These are phyloP conservation scores for Penstemon eatonii DNA, from an alignment of 257 asterid species.

Conservation along the genomic window DNA sequence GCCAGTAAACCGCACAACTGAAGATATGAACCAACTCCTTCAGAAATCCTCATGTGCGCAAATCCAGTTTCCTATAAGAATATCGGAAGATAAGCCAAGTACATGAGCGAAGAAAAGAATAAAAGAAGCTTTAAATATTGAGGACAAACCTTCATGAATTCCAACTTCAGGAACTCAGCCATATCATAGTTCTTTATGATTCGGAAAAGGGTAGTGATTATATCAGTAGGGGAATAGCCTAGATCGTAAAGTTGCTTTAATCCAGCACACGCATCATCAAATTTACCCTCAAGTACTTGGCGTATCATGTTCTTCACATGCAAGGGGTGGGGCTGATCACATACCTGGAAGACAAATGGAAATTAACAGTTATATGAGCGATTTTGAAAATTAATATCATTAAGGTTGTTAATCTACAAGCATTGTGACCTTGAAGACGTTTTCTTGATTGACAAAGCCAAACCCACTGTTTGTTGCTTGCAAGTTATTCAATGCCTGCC, in stretches of 20 bases:
- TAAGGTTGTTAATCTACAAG: conserved; percentile 13
- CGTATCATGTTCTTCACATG: conserved; percentile 92
- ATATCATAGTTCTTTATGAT: conserved; percentile 85
- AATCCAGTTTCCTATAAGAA: conserved; percentile 82
- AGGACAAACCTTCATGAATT: conserved; percentile 79
- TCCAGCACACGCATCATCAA: conserved; percentile 89
- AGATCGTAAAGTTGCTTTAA: conserved; percentile 87
- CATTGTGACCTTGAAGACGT: conserved; percentile 83
- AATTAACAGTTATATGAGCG: conserved; percentile 1
- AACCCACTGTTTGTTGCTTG: conserved; percentile 97
- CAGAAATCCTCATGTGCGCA: conserved; percentile 96
- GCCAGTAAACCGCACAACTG: conserved; percentile 90
- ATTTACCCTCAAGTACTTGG: conserved; percentile 83
- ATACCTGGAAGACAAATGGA: conserved; percentile 52
- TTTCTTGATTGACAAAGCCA: conserved; percentile 93
- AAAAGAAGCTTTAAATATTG: neutral
- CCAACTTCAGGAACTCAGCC: conserved; percentile 91
- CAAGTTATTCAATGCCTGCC: conserved; percentile 95
- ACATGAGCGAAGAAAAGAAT: neutral
- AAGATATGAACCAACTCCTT: conserved; percentile 96
- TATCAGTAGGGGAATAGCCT: conserved; percentile 98
- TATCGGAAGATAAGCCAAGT: conserved; percentile 23
- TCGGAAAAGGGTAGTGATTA: conserved; percentile 93
- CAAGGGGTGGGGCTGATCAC: conserved; percentile 98
- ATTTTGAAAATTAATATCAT: conserved; percentile 11